A percentile compares a stretch with the other conserved stretches of the same genome.
phyloP scores from a whole-genome alignment of 202 grass and related monocot species.

The Saccharum hybrid region DNA sequence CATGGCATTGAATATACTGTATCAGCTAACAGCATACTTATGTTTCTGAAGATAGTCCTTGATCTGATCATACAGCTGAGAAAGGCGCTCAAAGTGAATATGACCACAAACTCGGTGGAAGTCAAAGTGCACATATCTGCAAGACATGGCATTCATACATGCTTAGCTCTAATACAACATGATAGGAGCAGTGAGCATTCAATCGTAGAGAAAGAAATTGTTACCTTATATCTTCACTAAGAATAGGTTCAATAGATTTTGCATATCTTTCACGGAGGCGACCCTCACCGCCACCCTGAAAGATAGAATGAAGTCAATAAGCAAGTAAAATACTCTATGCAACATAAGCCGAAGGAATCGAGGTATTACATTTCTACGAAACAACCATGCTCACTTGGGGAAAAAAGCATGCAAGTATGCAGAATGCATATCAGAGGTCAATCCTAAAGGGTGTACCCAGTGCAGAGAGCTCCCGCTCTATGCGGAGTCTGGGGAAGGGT shows the following conservation, averaged over 20 bases:
- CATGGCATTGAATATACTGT: conserved; percentile 10
- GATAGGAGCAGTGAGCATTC: conserved; percentile 24
- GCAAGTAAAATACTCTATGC: conserved; percentile 12
- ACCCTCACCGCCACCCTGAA: conserved; percentile 87
- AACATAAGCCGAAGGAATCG: neutral
- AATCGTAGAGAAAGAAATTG: conserved; percentile 21
- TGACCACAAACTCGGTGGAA: conserved; percentile 95
- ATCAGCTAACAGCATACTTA: conserved; percentile 56
- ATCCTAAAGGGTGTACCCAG: too few relatives aligned
- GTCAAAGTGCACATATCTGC: conserved; percentile 97
- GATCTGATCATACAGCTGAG: conserved; percentile 89
- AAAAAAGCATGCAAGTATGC: conserved; percentile 9
- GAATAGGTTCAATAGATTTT: conserved; percentile 78
- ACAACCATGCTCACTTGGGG: neutral
- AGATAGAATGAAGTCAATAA: conserved; percentile 40
- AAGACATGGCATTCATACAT: conserved; percentile 28
- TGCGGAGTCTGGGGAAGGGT: too few relatives aligned
- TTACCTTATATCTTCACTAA: conserved; percentile 89
- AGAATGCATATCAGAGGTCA: conserved; percentile 27
- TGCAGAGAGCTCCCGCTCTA: too few relatives aligned
- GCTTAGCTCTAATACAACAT: conserved; percentile 25
- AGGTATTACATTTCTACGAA: conserved; percentile 24
- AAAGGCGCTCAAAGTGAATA: conserved; percentile 93
- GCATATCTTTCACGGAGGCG: conserved; percentile 78
- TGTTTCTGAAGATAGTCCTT: conserved; percentile 82